Percentiles rank a stretch among this genome's conserved stretches.
Evolutionary conservation across 2,329 filamentous ascomycete genomes (phyloP).

Genomic region (Penicillium sp.): DNA sequence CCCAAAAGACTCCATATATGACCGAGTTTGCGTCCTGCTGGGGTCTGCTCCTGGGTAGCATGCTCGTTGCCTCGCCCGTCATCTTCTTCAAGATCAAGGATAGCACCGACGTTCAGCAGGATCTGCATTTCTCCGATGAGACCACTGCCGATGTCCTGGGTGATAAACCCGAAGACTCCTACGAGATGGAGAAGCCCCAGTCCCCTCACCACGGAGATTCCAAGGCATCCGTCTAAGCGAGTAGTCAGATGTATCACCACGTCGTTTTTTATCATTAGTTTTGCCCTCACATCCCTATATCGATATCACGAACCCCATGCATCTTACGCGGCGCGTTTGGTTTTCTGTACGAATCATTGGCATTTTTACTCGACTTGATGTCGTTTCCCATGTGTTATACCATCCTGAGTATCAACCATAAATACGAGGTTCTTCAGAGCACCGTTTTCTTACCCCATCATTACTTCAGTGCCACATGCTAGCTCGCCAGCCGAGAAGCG

Average conservation of each 20-base stretch:
- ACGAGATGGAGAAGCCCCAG: conserved; percentile 20
- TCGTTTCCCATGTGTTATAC: background rate
- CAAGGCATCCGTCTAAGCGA: background rate
- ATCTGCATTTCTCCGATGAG: conserved; percentile 80
- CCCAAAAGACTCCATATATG: conserved; percentile 59
- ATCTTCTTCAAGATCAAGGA: conserved; percentile 77
- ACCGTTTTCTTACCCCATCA: background rate
- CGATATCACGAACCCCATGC: conserved; percentile 6
- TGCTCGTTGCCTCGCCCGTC: conserved; percentile 73
- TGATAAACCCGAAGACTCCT: conserved; percentile 16
- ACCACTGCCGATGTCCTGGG: conserved; percentile 64
- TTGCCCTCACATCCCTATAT: background rate
- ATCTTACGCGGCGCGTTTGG: conserved; percentile 14
- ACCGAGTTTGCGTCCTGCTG: conserved; percentile 70
- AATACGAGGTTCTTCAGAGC: background rate
- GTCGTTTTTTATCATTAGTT: background rate
- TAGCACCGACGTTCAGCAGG: conserved; percentile 72
- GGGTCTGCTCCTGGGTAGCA: conserved; percentile 67
- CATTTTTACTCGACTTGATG: background rate
- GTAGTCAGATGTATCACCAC: conserved; percentile 5
- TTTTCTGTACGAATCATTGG: background rate
- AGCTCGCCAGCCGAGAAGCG: too few relatives aligned
- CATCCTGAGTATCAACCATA: background rate
- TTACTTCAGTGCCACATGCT: background rate
- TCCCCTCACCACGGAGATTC: conserved; percentile 7